Conservation (phyloP, 768 basidiomycete species). For the Kwoniella dejecticola region DNA sequence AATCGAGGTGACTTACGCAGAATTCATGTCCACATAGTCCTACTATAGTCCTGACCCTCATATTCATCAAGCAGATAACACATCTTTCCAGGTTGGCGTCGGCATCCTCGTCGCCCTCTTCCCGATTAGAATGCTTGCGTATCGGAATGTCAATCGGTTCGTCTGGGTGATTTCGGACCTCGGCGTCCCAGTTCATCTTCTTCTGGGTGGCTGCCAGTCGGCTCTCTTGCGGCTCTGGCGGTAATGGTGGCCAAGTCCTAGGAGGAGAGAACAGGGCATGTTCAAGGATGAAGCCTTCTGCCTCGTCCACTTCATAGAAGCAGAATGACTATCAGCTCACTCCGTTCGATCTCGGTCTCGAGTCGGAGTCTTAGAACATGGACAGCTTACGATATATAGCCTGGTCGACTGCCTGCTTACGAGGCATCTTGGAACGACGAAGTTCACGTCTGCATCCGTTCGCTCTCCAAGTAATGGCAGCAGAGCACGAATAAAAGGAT, state of each 20-base stretch:
- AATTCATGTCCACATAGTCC: conserved; percentile 89
- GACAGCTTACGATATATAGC: conserved; percentile 31
- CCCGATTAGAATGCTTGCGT: neutral
- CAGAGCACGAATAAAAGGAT: no score
- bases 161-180: conserved; percentile 31
- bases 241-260: conserved; percentile 44
- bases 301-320: conserved; percentile 44
- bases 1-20: conserved; percentile 64
- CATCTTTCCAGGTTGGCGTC: conserved; percentile 65
- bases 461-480: no score
- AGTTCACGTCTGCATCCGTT: no score
- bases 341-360: no score
- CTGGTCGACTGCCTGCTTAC: conserved; percentile 34
- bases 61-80: conserved; percentile 78
- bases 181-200: conserved; percentile 50
- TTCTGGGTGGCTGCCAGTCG: conserved; percentile 27
- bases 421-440: conserved; percentile 27
- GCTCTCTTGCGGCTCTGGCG: conserved; percentile 19
- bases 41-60: conserved; percentile 76
- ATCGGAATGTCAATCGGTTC: conserved; percentile 29
- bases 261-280: conserved; percentile 45
- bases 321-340: no score
- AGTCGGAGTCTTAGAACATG: neutral
- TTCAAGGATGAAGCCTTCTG: conserved; percentile 49
- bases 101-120: conserved; percentile 52